A percentile compares a stretch with the other conserved stretches of the same genome.
These are phyloP conservation scores for Peronospora belbahrii DNA, from an alignment of 352 stramenopile species.

Conservation along the genomic window DNA sequence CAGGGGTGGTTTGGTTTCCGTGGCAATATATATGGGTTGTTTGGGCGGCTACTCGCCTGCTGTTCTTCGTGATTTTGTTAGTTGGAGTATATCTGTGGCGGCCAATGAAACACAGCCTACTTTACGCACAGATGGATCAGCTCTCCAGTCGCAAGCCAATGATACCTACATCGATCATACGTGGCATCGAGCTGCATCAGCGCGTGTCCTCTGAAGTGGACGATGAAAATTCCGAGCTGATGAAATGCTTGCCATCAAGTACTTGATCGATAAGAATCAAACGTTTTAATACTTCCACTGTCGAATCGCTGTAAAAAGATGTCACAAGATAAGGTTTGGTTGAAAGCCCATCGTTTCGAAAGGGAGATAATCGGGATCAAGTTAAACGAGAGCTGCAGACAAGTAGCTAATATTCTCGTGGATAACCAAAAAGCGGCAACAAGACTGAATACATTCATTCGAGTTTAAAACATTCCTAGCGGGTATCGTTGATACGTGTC, in stretches of 20 bases:
- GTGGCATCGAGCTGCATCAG: slow-evolving; percentile 48
- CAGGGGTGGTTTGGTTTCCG: slow-evolving; percentile 41
- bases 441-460: too few relatives aligned
- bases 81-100: slow-evolving; percentile 72
- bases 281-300: slow-evolving; percentile 5
- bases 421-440: too few relatives aligned
- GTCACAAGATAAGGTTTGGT: neutral
- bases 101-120: slow-evolving; percentile 46
- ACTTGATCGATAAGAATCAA: neutral
- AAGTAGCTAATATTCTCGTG: too few relatives aligned
- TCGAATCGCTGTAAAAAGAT: slow-evolving; percentile 20
- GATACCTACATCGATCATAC: slow-evolving; percentile 36
- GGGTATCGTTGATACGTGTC: too few relatives aligned
- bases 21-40: slow-evolving; percentile 77
- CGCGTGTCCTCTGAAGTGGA: slow-evolving; percentile 49
- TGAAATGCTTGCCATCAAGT: slow-evolving; percentile 3
- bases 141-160: slow-evolving; percentile 58
- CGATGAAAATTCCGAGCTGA: slow-evolving; percentile 19
- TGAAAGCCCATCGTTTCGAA: neutral
- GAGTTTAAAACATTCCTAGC: too few relatives aligned
- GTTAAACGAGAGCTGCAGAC: too few relatives aligned
- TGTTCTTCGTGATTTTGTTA: slow-evolving; percentile 61
- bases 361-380: neutral
- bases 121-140: slow-evolving; percentile 79
- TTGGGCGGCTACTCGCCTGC: slow-evolving; percentile 63